Conservation (phyloP, 1,284 basidiomycete genomes). For the Cutaneotrichosporon cavernicola region DNA sequence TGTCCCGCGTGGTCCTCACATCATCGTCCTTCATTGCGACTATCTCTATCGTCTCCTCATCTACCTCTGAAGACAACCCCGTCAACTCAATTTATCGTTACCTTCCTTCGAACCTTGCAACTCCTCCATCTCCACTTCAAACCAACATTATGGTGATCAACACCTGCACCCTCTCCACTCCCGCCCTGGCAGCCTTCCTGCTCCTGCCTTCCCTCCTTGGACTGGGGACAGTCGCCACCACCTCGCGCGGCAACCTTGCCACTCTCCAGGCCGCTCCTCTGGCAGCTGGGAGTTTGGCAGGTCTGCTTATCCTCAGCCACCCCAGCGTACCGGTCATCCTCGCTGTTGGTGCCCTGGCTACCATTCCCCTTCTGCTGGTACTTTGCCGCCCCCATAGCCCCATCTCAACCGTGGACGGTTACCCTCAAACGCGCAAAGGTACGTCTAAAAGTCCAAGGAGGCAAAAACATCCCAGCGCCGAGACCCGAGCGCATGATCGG, state of each 20-base stretch:
- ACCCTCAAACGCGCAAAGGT: background rate
- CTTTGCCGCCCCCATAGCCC: background rate
- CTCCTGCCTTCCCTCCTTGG: constrained; percentile 2
- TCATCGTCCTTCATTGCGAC: background rate
- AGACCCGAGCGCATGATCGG: background rate
- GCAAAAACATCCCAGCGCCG: background rate
- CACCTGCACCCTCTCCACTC: constrained; percentile 3
- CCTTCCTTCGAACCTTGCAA: background rate
- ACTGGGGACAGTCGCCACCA: background rate
- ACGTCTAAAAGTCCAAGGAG: background rate
- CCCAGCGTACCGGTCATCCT: background rate
- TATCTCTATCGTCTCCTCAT: background rate
- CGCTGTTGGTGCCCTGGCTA: constrained; percentile 3
- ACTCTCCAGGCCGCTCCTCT: background rate
- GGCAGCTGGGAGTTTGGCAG: background rate
- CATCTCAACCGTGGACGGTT: background rate
- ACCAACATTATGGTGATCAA: background rate
- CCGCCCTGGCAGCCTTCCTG: background rate
- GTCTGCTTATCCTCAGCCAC: background rate
- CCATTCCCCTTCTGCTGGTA: background rate
- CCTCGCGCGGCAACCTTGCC: constrained; percentile 1
- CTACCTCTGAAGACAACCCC: background rate
- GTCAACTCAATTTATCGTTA: background rate
- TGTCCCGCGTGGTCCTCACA: background rate
- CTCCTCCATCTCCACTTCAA: background rate